Evolutionary conservation across 768 basidiomycete species (phyloP).

Genomic region (Leucogyrophana mollusca): DNA sequence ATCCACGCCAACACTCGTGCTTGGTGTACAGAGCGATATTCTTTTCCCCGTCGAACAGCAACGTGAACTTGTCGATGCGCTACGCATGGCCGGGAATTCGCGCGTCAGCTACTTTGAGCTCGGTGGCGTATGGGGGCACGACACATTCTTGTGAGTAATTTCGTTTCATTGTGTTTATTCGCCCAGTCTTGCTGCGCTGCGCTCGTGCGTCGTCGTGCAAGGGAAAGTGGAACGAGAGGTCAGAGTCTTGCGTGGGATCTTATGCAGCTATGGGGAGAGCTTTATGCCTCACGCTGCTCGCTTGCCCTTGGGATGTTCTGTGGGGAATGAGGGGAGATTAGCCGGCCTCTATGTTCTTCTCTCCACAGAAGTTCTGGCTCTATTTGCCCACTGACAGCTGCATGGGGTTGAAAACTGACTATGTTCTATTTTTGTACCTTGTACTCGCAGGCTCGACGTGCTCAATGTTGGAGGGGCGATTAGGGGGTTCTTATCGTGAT

Average conservation of each 20-base stretch:
- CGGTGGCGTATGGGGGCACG: slow-evolving; percentile 99
- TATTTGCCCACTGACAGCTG: no score
- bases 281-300: no score
- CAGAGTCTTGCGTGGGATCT: no score
- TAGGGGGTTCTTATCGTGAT: slow-evolving; percentile 76
- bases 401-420: no score
- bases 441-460: slow-evolving; percentile 64
- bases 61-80: slow-evolving; percentile 88
- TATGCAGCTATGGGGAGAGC: no score
- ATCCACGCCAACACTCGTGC: slow-evolving; percentile 77
- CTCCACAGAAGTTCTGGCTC: no score
- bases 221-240: no score
- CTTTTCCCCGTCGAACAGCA: slow-evolving; percentile 98
- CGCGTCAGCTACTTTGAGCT: slow-evolving; percentile 95
- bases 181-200: no score
- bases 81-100: slow-evolving; percentile 86
- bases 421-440: slow-evolving; percentile 1
- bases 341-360: not conserved
- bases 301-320: not conserved
- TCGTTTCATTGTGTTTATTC: not conserved
- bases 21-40: slow-evolving; percentile 97
- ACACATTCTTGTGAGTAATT: slow-evolving; percentile 84
- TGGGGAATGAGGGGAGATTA: not conserved
- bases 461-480: slow-evolving; percentile 90
- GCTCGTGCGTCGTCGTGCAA: no score